Conservation (phyloP, 1,284 basidiomycete genomes). For the Heterobasidion parviporum region DNA sequence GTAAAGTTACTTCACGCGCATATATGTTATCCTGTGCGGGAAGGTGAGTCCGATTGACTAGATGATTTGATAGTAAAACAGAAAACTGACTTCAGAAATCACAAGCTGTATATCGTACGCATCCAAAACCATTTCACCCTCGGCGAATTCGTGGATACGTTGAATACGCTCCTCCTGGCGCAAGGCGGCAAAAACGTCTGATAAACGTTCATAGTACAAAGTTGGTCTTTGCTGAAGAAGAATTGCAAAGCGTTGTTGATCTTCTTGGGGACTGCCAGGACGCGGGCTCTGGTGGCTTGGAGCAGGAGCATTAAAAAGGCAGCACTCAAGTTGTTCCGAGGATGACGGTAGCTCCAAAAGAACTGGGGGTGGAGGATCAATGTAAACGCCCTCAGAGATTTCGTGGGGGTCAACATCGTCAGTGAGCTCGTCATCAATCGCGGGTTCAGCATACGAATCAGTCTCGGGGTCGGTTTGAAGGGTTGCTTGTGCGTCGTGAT, state of each 20-base stretch:
- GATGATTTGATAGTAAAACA: background rate
- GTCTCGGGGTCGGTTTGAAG: no score
- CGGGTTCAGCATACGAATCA: background rate
- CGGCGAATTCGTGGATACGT: constrained; percentile 34
- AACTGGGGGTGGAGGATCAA: constrained; percentile 68
- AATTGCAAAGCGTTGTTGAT: constrained; percentile 16
- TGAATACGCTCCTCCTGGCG: constrained; percentile 49
- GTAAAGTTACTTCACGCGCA: constrained; percentile 59
- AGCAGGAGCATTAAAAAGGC: constrained; percentile 50
- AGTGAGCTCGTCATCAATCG: constrained; percentile 8
- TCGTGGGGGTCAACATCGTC: constrained; percentile 43
- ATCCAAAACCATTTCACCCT: constrained; percentile 58
- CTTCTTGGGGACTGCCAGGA: constrained; percentile 7
- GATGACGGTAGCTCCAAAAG: constrained; percentile 40
- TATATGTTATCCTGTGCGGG: constrained; percentile 61
- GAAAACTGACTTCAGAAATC: constrained; percentile 50
- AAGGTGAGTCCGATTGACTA: background rate
- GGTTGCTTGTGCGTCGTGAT: background rate
- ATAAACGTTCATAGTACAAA: constrained; percentile 67
- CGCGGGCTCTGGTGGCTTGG: constrained; percentile 21
- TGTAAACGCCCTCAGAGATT: constrained; percentile 62
- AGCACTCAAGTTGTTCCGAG: constrained; percentile 33
- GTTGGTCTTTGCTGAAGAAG: constrained; percentile 54
- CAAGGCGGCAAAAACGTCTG: constrained; percentile 57
- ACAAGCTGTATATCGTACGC: constrained; percentile 57